Evolutionary conservation across 2,329 filamentous ascomycete species (phyloP), one percentile per base, ranked within the genome.

Genomic region (Trichoderma endophyticum): DNA sequence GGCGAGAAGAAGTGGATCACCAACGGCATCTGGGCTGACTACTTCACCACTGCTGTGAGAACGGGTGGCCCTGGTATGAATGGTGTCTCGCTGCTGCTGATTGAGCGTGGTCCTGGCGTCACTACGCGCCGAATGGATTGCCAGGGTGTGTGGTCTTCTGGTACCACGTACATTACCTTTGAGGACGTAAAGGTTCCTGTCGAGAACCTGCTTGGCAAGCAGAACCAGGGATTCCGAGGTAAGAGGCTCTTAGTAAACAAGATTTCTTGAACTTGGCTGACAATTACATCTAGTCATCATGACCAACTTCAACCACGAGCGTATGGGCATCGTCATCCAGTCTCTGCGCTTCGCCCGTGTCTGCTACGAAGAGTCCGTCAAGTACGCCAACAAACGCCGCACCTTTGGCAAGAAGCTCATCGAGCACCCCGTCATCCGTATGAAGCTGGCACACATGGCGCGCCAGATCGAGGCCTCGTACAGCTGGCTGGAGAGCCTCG

Each of bases 1-100:
- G 96, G 96, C 70, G 95, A 98, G 89, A 98, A 99, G 92, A 99
- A 99, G 86, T 98, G 96, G 95, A 98, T 98, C 83, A 98, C 95
- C 78, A 99, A 99, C 84, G 96, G 96, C 79, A 90, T 98, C 79
- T 98, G 94, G 94, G 89, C 87, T 74, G 96, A 99, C 82, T 99
- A 98, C 86, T 98, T 98, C 86, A 98, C 96, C 70, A 97, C 93
- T 15, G 96, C 95, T 30, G 96, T 99, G 51, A 92, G 96, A 73
- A 99, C 96, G 14, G 94, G 92, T 75, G 92, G 90, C 39, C 86
- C 89, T 28, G 96, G 96, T 76, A 98, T 98, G 95, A 95, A 95
- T 79, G 96, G 96, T 73, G 88, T 99, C 74, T 93, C 91, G 34
- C 88, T 98, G 66, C 89, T 99, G 66, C 91, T 99, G 73, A 97